Conservation (phyloP, 176 grass and related monocot genomes). For the Puya raimondii region DNA sequence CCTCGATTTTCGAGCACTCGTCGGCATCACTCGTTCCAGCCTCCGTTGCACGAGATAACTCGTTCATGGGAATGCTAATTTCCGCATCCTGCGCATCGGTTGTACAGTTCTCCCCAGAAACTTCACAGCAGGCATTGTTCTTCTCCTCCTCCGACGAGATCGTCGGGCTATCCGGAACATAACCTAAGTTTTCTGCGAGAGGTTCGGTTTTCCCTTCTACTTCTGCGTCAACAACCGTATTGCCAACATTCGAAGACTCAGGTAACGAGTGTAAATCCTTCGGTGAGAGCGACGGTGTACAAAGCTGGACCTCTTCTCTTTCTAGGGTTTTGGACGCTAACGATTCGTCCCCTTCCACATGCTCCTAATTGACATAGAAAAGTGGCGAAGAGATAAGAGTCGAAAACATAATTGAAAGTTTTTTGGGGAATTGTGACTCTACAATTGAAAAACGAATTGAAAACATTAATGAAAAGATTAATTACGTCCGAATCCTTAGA, state of each 20-base stretch:
- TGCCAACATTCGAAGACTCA: background rate
- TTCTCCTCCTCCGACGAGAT: slow-evolving; percentile 10
- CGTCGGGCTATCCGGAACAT: slow-evolving; percentile 28
- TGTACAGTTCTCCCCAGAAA: slow-evolving; percentile 6
- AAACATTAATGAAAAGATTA: too few relatives aligned
- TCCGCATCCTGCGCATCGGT: slow-evolving; percentile 17
- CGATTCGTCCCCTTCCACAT: background rate
- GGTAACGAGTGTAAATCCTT: background rate
- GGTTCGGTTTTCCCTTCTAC: slow-evolving; percentile 2
- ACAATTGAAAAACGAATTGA: too few relatives aligned
- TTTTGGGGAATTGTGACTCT: too few relatives aligned
- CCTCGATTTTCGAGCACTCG: background rate
- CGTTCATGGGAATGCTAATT: background rate
- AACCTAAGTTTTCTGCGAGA: slow-evolving; percentile 10
- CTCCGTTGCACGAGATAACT: slow-evolving; percentile 2
- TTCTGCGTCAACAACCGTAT: background rate
- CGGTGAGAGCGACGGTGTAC: background rate
- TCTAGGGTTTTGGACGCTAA: background rate
- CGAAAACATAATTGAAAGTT: background rate
- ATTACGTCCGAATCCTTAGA: too few relatives aligned
- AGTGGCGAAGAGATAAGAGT: background rate
- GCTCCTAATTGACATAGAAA: background rate
- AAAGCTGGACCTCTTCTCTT: background rate
- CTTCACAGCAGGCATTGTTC: slow-evolving; percentile 14
- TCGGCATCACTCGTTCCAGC: slow-evolving; percentile 10